These are phyloP conservation scores for Aspergillus homomorphus DNA, from an alignment of 495 filamentous ascomycete genomes.

Conservation along the genomic window DNA sequence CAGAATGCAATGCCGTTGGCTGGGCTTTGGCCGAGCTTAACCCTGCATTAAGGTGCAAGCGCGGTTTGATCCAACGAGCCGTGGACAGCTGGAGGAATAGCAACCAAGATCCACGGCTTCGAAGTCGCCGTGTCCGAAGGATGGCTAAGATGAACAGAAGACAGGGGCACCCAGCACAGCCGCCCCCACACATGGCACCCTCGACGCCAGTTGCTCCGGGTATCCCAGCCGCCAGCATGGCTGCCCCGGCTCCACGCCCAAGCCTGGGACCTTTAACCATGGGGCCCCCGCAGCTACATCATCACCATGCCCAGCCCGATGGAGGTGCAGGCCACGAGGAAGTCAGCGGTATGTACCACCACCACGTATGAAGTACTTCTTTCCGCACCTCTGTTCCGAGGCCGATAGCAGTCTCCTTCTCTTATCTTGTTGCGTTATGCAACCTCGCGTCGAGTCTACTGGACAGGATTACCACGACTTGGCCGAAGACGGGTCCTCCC, in stretches of 20 bases:
- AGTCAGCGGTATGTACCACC: conserved; percentile 90
- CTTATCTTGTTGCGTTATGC: not conserved
- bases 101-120: conserved; percentile 88
- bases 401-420: conserved; percentile 13
- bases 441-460: not conserved
- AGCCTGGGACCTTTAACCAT: conserved; percentile 60
- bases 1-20: conserved; percentile 96
- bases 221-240: conserved; percentile 49
- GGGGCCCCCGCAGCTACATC: conserved; percentile 64
- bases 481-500: not conserved
- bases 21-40: conserved; percentile 96
- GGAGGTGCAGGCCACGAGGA: conserved; percentile 74
- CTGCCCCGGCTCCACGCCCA: conserved; percentile 42
- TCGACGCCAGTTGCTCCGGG: conserved; percentile 51
- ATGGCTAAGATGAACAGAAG: conserved; percentile 94
- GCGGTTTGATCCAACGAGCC: conserved; percentile 91
- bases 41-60: conserved; percentile 82
- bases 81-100: conserved; percentile 99
- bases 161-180: conserved; percentile 45
- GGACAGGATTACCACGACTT: not conserved
- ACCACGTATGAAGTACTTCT: conserved; percentile 54
- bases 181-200: conserved; percentile 51
- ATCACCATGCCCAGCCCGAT: conserved; percentile 78
- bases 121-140: conserved; percentile 85
- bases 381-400: conserved; percentile 15